Percentiles rank a stretch among this genome's conserved stretches.
These are phyloP conservation scores for Cyberlindnera nakhonratchasimensis DNA, from an alignment of 805 yeast species.

Conservation along the genomic window DNA sequence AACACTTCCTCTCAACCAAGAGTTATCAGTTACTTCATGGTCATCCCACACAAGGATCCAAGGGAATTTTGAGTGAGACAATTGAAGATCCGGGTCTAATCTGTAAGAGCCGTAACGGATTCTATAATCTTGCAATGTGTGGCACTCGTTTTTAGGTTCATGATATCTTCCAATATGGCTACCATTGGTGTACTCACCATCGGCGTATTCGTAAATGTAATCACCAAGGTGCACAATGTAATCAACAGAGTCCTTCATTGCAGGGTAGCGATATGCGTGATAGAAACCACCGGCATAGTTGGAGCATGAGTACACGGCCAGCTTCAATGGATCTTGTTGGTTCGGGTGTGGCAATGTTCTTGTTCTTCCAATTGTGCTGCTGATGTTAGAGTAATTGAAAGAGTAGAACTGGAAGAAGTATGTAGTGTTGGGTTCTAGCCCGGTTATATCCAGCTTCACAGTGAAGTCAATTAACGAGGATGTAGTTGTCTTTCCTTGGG, in stretches of 20 bases:
- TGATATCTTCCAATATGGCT: conserved; percentile 20
- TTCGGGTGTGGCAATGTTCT: conserved; percentile 22
- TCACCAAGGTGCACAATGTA: conserved; percentile 28
- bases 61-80: conserved; percentile 24
- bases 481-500: conserved; percentile 6
- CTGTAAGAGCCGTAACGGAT: conserved; percentile 23
- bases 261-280: conserved; percentile 24
- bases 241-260: conserved; percentile 21
- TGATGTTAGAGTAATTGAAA: not conserved
- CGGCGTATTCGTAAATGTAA: conserved; percentile 27
- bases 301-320: conserved; percentile 27
- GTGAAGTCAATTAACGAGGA: conserved; percentile 21
- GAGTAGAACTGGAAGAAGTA: conserved; percentile 24
- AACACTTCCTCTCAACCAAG: conserved; percentile 27
- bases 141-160: conserved; percentile 22
- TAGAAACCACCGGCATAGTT: conserved; percentile 28
- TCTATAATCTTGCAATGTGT: conserved; percentile 24
- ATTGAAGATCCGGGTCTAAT: conserved; percentile 22
- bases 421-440: conserved; percentile 17
- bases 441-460: conserved; percentile 21
- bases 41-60: conserved; percentile 30
- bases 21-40: conserved; percentile 29
- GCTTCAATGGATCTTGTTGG: conserved; percentile 12
- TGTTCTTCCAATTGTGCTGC: conserved; percentile 20
- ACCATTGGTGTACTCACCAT: conserved; percentile 27